Evolutionary conservation across 2,329 filamentous ascomycete genomes (phyloP).

Genomic region (Phaeosphaeria sp.): DNA sequence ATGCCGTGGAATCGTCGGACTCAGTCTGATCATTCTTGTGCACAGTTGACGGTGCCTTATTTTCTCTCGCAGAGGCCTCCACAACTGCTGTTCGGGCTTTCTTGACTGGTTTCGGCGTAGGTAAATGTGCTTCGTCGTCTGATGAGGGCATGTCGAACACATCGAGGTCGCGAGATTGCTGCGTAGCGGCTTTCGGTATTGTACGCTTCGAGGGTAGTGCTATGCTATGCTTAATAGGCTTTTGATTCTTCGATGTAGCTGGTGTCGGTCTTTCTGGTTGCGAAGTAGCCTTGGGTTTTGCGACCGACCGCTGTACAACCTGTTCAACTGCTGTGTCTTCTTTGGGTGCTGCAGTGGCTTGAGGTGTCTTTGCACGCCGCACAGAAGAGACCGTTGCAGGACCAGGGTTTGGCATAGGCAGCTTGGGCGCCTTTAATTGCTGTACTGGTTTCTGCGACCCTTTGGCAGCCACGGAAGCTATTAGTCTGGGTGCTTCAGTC

Average conservation of each 20-base stretch:
- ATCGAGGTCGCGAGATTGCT: conserved; percentile 10
- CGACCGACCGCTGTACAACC: conserved; percentile 7
- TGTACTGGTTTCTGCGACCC: conserved; percentile 8
- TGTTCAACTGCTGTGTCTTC: conserved; percentile 1
- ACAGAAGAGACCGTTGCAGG: background rate
- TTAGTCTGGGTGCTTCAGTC: conserved; percentile 8
- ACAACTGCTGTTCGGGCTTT: conserved; percentile 10
- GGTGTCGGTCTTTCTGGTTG: conserved; percentile 19
- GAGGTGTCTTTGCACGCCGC: conserved; percentile 18
- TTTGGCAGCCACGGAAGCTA: conserved; percentile 5
- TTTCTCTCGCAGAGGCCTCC: conserved; percentile 13
- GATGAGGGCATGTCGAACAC: conserved; percentile 37
- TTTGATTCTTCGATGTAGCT: conserved; percentile 2
- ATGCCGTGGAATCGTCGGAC: conserved; percentile 37
- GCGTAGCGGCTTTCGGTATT: conserved; percentile 8
- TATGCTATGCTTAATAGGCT: background rate
- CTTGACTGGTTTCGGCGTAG: conserved; percentile 22
- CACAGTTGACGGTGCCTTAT: background rate
- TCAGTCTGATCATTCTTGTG: conserved; percentile 17
- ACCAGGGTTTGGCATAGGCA: background rate
- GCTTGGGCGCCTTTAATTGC: background rate
- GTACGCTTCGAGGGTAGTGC: conserved; percentile 4
- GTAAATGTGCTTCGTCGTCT: conserved; percentile 30
- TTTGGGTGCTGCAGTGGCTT: conserved; percentile 9
- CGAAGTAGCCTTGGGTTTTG: conserved; percentile 17